Evolutionary conservation across 2,329 filamentous ascomycete genomes (phyloP).

Genomic region (Epichloe aotearoae): DNA sequence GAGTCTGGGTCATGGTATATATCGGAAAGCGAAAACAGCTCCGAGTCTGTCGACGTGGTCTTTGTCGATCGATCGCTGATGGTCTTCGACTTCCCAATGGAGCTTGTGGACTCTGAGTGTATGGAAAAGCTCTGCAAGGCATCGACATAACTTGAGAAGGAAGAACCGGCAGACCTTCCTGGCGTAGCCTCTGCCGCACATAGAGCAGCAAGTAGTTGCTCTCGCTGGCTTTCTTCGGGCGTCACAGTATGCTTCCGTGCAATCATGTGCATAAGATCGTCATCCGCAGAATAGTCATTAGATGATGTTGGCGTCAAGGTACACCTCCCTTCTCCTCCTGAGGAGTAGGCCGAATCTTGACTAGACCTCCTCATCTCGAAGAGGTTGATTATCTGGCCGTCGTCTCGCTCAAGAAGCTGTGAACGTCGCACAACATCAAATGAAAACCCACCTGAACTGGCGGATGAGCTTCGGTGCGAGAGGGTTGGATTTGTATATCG

Average conservation of each 20-base stretch:
- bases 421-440: conserved; percentile 1
- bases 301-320: conserved; percentile 1
- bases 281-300: background rate
- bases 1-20: background rate
- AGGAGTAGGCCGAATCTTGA: background rate
- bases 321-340: background rate
- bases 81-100: background rate
- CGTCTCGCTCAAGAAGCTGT: background rate
- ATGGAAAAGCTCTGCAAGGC: background rate
- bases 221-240: background rate
- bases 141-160: background rate
- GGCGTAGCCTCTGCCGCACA: background rate
- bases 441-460: background rate
- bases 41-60: background rate
- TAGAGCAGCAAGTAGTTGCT: conserved; percentile 2
- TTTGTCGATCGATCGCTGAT: background rate
- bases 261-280: background rate
- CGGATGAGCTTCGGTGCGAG: background rate
- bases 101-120: background rate
- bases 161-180: background rate
- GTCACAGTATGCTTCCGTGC: conserved; percentile 1
- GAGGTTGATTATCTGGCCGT: background rate
- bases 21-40: background rate
- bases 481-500: background rate
- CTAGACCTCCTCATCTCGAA: conserved; percentile 1